phyloP scores from a whole-genome alignment of 2,329 filamentous ascomycete genomes.

The Cladophialophora yegresii region DNA sequence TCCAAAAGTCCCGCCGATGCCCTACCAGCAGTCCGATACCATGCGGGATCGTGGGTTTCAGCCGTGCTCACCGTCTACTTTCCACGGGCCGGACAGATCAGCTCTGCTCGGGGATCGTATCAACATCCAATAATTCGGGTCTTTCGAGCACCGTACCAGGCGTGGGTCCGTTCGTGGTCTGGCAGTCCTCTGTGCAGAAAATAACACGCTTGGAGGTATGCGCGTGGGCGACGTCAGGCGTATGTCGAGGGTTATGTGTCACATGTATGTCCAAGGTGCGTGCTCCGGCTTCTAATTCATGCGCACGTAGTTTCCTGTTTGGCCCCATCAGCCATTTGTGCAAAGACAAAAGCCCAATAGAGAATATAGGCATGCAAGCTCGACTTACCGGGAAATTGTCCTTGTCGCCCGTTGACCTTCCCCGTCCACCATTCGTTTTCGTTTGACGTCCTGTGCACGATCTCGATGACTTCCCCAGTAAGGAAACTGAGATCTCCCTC shows the following conservation, averaged over 20 bases:
- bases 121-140: background rate
- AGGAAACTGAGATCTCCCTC: slow-evolving; percentile 91
- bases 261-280: background rate
- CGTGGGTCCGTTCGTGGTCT: background rate
- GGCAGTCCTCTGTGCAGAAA: background rate
- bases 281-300: slow-evolving; percentile 39
- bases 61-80: background rate
- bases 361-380: background rate
- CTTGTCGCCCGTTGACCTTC: slow-evolving; percentile 73
- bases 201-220: background rate
- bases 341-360: background rate
- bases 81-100: background rate
- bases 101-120: background rate
- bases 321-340: background rate
- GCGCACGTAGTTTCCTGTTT: slow-evolving; percentile 46
- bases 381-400: slow-evolving; percentile 87
- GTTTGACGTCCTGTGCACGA: slow-evolving; percentile 78
- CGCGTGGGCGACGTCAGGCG: background rate
- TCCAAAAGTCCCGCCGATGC: background rate
- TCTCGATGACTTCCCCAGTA: slow-evolving; percentile 86
- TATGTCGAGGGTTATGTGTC: background rate
- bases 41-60: background rate
- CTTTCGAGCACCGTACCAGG: background rate
- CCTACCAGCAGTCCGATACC: background rate
- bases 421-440: slow-evolving; percentile 98